Percentiles rank a stretch among this genome's conserved stretches.
phyloP scores from a whole-genome alignment of 495 filamentous ascomycete species.

The Talaromyces adpressus region DNA sequence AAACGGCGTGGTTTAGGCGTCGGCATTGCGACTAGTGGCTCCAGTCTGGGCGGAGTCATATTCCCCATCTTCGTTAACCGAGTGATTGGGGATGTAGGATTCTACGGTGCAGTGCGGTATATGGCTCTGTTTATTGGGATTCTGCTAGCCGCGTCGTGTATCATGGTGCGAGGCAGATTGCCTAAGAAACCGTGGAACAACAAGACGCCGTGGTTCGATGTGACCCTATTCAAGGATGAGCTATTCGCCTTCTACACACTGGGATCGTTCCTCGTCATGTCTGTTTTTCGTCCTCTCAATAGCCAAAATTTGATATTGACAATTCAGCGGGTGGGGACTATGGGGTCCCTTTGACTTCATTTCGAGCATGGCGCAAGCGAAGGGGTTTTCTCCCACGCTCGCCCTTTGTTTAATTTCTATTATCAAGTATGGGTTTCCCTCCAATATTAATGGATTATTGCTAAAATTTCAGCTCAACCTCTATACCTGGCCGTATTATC shows the following conservation, averaged over 20 bases:
- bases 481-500: constrained; percentile 32
- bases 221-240: constrained; percentile 20
- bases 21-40: constrained; percentile 23
- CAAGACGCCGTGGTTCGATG: constrained; percentile 21
- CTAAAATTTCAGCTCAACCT: constrained; percentile 13
- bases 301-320: neutral
- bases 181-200: constrained; percentile 22
- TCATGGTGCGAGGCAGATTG: constrained; percentile 17
- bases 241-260: constrained; percentile 20
- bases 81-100: constrained; percentile 15
- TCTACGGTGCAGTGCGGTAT: constrained; percentile 19
- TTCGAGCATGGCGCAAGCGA: constrained; percentile 15
- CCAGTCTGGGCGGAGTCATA: constrained; percentile 28
- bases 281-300: neutral
- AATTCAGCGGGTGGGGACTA: constrained; percentile 18
- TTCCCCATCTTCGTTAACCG: constrained; percentile 24
- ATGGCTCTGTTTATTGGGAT: constrained; percentile 26
- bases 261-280: constrained; percentile 22
- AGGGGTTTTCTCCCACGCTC: constrained; percentile 16
- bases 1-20: constrained; percentile 22
- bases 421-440: constrained; percentile 15
- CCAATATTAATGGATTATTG: constrained; percentile 1
- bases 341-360: constrained; percentile 27
- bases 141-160: constrained; percentile 14
- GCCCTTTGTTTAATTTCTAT: constrained; percentile 27